phyloP scores from a whole-genome alignment of 2,329 filamentous ascomycete genomes.

The Waltergamsia citrina region DNA sequence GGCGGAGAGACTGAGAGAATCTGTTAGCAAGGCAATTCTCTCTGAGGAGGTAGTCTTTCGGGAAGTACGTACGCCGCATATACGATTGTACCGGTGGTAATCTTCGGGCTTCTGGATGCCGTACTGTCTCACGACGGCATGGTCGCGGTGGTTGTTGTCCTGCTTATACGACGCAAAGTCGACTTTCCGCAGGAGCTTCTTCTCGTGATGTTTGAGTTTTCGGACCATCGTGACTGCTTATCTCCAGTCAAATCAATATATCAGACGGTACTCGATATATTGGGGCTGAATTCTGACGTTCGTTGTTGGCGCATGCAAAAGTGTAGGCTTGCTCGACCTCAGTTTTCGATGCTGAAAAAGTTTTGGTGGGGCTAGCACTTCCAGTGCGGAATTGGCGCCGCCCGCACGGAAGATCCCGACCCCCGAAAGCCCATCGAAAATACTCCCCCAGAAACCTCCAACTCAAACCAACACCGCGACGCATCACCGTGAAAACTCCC shows the following conservation, averaged over 20 bases:
- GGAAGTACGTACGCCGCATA: conserved; percentile 52
- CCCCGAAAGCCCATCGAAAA: neutral
- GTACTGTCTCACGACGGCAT: conserved; percentile 72
- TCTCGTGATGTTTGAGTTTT: conserved; percentile 94
- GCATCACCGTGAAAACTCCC: neutral
- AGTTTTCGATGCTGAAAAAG: neutral
- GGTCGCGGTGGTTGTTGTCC: conserved; percentile 79
- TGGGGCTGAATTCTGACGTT: neutral
- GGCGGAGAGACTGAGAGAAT: conserved; percentile 59
- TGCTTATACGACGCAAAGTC: conserved; percentile 93
- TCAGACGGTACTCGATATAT: neutral
- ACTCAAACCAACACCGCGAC: conserved; percentile 7
- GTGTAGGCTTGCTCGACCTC: too few relatives aligned
- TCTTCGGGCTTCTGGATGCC: conserved; percentile 84
- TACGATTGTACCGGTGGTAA: conserved; percentile 58
- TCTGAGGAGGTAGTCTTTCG: neutral
- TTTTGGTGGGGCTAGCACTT: neutral
- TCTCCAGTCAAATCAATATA: neutral
- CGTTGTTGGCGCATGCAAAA: neutral
- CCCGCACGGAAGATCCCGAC: conserved; percentile 2
- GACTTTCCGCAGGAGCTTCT: conserved; percentile 85
- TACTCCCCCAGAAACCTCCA: conserved; percentile 2
- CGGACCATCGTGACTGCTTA: conserved; percentile 62
- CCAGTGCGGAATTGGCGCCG: too few relatives aligned
- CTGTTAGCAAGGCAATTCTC: neutral